A percentile compares a stretch with the other conserved stretches of the same genome.
phyloP scores from a whole-genome alignment of 176 grass and related monocot species.

The Hyparrhenia diplandra region DNA sequence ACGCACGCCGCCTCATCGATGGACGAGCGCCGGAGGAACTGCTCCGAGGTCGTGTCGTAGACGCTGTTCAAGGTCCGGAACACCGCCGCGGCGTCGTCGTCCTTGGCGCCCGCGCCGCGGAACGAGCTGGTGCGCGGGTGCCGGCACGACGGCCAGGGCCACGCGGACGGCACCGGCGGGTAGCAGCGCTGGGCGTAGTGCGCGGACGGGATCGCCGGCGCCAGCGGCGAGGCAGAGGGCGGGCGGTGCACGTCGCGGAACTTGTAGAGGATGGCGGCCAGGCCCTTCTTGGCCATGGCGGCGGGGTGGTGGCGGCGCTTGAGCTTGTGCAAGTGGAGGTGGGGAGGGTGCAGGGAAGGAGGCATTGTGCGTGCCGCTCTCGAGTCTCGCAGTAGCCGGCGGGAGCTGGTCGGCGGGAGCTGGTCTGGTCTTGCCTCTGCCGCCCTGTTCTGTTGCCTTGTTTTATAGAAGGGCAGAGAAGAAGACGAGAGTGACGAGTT shows the following conservation, averaged over 20 bases:
- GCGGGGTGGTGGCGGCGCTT: conserved; percentile 33
- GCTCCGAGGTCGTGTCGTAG: conserved; percentile 42
- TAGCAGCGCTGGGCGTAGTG: conserved; percentile 41
- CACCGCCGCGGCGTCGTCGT: conserved; percentile 23
- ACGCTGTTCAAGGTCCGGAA: conserved; percentile 66
- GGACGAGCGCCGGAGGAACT: conserved; percentile 30
- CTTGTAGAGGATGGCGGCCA: conserved; percentile 49
- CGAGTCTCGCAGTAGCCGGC: background rate
- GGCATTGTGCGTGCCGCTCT: conserved; percentile 33
- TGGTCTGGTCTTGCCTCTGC: background rate
- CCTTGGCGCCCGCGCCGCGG: conserved; percentile 38
- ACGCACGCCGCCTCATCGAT: conserved; percentile 12
- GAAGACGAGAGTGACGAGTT: background rate
- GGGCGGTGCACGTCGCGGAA: conserved; percentile 37
- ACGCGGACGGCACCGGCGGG: conserved; percentile 40
- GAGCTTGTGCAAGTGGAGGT: conserved; percentile 42
- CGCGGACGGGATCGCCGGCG: background rate
- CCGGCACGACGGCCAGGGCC: conserved; percentile 86
- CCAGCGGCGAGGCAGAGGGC: background rate
- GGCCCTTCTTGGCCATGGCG: conserved; percentile 47
- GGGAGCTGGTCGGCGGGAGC: no score
- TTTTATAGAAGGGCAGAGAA: conserved; percentile 9
- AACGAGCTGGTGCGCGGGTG: conserved; percentile 78
- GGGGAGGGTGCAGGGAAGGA: conserved; percentile 47
- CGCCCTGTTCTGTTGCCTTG: background rate